Conservation (phyloP, 352 stramenopile genomes). For the Phytophthora vignae region DNA sequence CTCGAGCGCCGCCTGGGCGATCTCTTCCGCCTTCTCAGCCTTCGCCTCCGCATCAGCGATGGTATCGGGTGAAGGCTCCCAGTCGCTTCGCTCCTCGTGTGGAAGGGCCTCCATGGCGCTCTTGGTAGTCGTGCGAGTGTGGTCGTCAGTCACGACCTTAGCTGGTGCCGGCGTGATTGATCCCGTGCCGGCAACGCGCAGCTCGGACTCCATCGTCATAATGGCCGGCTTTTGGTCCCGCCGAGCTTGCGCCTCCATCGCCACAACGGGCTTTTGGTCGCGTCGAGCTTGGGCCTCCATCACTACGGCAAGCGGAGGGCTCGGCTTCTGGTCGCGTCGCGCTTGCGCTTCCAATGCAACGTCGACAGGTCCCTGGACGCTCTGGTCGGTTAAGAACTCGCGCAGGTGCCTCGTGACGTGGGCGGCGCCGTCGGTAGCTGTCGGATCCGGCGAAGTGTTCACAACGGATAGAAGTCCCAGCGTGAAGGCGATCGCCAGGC, state of each 20-base stretch:
- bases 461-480: constrained; percentile 30
- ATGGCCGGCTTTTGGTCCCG: neutral
- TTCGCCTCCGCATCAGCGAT: constrained; percentile 7
- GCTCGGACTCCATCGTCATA: constrained; percentile 2
- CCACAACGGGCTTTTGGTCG: neutral
- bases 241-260: constrained; percentile 9
- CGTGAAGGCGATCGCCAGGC: constrained; percentile 22
- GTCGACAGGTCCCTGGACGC: neutral
- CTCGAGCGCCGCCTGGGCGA: constrained; percentile 1
- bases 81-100: neutral
- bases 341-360: neutral
- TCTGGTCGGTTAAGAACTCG: constrained; percentile 2
- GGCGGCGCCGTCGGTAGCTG: neutral
- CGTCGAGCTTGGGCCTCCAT: neutral
- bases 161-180: neutral
- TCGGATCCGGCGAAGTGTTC: neutral
- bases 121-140: neutral
- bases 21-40: constrained; percentile 10
- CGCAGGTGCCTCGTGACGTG: constrained; percentile 16
- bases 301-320: too few relatives aligned
- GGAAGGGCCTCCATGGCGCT: constrained; percentile 10
- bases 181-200: neutral
- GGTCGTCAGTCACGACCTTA: neutral
- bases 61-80: neutral
- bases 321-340: too few relatives aligned